Percentiles rank a stretch among this genome's conserved stretches.
Conservation (phyloP, 2,329 filamentous ascomycete species). For the Ceratocystis cubensis region DNA sequence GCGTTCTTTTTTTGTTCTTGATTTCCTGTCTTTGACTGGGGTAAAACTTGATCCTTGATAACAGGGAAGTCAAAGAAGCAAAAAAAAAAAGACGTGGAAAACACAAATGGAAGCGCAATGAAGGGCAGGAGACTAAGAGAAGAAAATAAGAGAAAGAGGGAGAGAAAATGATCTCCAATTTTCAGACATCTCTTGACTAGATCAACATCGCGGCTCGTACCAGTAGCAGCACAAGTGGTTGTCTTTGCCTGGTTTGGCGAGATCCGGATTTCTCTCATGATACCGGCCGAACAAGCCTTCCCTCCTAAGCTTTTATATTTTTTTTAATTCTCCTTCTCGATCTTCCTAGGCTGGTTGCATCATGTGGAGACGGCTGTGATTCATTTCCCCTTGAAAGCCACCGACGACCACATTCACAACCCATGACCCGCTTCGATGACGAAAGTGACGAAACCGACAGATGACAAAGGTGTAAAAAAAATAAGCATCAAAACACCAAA, state of each 20-base stretch:
- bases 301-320: neutral
- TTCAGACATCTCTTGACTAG: neutral
- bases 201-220: neutral
- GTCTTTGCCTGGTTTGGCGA: neutral
- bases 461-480: neutral
- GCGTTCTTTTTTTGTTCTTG: neutral
- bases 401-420: neutral
- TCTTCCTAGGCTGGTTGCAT: neutral
- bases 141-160: neutral
- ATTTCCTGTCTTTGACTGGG: neutral
- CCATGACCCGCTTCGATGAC: no score
- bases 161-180: neutral
- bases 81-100: neutral
- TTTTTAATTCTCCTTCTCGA: neutral
- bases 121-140: no score
- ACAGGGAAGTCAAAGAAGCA: neutral
- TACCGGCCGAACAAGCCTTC: no score
- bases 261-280: neutral
- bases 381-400: neutral
- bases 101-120: neutral
- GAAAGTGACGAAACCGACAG: neutral
- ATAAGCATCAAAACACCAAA: neutral
- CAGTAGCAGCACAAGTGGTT: neutral
- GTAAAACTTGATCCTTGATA: neutral
- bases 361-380: neutral